Conservation (phyloP, 2,329 filamentous ascomycete genomes). For the Apiospora koreana region DNA sequence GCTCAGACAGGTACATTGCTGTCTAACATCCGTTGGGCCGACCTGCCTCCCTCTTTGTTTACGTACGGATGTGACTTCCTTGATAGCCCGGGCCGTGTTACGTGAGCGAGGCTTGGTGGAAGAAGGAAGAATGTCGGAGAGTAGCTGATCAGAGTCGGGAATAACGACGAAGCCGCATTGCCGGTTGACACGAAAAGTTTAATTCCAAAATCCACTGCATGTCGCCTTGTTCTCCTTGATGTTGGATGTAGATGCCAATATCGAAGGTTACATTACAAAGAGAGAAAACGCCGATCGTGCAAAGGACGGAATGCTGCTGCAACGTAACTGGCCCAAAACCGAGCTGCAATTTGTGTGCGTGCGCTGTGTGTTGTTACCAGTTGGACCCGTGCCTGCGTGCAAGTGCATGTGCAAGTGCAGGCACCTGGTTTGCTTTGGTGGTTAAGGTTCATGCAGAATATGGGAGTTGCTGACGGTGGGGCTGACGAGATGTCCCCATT, state of each 20-base stretch:
- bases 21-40: not conserved
- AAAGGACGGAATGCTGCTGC: not conserved
- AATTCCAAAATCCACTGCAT: not conserved
- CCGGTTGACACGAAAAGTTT: not conserved
- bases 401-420: not conserved
- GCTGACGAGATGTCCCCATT: not conserved
- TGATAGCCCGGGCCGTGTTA: no score
- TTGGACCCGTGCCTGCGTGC: not conserved
- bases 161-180: not conserved
- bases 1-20: not conserved
- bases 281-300: not conserved
- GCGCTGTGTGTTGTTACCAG: no score
- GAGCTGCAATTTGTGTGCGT: not conserved
- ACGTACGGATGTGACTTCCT: not conserved
- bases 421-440: not conserved
- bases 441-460: conserved; percentile 8
- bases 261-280: not conserved
- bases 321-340: not conserved
- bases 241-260: not conserved
- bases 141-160: not conserved
- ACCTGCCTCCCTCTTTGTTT: not conserved
- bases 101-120: no score
- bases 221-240: not conserved
- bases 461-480: not conserved
- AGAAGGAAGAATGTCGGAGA: not conserved